phyloP scores from a whole-genome alignment of 768 basidiomycete genomes.

The Serendipita sp. region DNA sequence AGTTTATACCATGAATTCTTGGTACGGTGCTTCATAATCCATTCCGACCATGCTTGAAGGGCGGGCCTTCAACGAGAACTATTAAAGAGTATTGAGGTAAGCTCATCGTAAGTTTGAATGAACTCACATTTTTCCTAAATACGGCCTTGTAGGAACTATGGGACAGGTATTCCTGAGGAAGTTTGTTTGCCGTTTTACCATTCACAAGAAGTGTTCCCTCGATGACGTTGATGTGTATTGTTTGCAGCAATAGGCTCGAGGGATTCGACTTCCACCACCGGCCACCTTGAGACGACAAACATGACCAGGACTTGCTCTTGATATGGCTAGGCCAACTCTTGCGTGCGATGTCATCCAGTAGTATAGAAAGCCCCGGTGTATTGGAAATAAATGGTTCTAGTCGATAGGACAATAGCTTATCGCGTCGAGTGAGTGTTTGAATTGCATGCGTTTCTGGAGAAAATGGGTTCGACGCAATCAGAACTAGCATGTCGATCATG shows the following conservation, averaged over 20 bases:
- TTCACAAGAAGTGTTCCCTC: slow-evolving; percentile 27
- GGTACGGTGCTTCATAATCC: slow-evolving; percentile 21
- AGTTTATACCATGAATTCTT: slow-evolving; percentile 14
- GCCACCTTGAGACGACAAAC: slow-evolving; percentile 10
- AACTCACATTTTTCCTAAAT: slow-evolving; percentile 22
- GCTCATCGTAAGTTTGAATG: neutral
- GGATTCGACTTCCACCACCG: slow-evolving; percentile 15
- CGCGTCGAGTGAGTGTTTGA: slow-evolving; percentile 12
- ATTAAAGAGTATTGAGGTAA: neutral
- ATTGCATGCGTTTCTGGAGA: neutral
- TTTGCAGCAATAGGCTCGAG: slow-evolving; percentile 13
- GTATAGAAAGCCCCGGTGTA: slow-evolving; percentile 13
- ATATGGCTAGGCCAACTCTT: slow-evolving; percentile 21
- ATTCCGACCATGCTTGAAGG: slow-evolving; percentile 22
- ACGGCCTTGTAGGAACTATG: slow-evolving; percentile 23
- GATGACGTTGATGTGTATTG: slow-evolving; percentile 27
- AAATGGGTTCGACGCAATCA: neutral
- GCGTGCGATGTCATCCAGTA: slow-evolving; percentile 20
- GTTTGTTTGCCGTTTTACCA: slow-evolving; percentile 25
- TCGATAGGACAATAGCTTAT: slow-evolving; percentile 20
- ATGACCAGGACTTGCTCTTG: slow-evolving; percentile 9
- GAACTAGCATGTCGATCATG: neutral
- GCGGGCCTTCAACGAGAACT: slow-evolving; percentile 20
- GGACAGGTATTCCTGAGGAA: slow-evolving; percentile 21
- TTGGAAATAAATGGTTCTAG: slow-evolving; percentile 16